phyloP scores from a whole-genome alignment of 2,329 filamentous ascomycete species.

The Thelonectria rubi region DNA sequence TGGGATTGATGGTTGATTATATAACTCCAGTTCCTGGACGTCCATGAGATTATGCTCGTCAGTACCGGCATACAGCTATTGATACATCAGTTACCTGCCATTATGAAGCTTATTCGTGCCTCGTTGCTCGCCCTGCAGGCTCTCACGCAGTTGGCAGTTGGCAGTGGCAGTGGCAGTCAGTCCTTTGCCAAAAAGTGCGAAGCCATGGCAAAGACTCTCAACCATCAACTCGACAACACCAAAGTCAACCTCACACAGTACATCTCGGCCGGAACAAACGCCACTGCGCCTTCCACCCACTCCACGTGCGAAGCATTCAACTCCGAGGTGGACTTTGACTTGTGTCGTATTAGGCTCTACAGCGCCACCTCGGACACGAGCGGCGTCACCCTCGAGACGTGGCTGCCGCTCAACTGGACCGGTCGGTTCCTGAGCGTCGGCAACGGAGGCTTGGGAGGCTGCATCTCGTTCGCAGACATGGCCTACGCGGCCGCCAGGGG shows the following conservation, averaged over 20 bases:
- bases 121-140: slow-evolving; percentile 4
- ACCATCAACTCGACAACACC: slow-evolving; percentile 10
- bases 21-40: too few relatives aligned
- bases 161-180: too few relatives aligned
- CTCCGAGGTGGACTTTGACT: slow-evolving; percentile 32
- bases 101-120: slow-evolving; percentile 15
- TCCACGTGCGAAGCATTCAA: slow-evolving; percentile 46
- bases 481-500: slow-evolving; percentile 54
- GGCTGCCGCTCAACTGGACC: slow-evolving; percentile 57
- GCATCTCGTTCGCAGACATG: slow-evolving; percentile 58
- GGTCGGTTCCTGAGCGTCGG: slow-evolving; percentile 57
- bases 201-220: background rate
- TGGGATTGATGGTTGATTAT: too few relatives aligned
- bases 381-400: slow-evolving; percentile 56
- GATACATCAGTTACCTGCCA: background rate
- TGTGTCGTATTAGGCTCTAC: slow-evolving; percentile 33
- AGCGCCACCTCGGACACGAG: slow-evolving; percentile 51
- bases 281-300: slow-evolving; percentile 47
- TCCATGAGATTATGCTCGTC: too few relatives aligned
- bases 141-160: slow-evolving; percentile 1
- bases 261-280: slow-evolving; percentile 16
- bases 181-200: slow-evolving; percentile 17
- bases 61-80: background rate
- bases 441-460: slow-evolving; percentile 59
- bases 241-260: slow-evolving; percentile 18